Percentiles rank a stretch among this genome's conserved stretches.
phyloP scores from a whole-genome alignment of 331 rosid genomes.

The Cydonia oblonga region DNA sequence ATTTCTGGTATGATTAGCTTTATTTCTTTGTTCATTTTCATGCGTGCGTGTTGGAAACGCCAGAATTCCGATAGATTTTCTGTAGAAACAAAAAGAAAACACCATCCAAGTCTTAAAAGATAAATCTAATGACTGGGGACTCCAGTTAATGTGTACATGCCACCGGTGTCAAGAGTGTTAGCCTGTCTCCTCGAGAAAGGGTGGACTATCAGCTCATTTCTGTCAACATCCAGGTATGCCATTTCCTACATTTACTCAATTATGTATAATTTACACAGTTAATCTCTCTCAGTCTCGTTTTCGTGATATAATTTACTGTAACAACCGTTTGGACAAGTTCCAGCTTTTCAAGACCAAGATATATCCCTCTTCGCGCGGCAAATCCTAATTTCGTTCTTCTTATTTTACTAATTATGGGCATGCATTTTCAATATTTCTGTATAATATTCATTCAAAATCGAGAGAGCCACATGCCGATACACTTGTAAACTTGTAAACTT shows the following conservation, averaged over 20 bases:
- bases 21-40: neutral
- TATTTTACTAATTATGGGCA: neutral
- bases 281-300: neutral
- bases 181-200: slow-evolving; percentile 65
- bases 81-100: neutral
- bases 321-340: slow-evolving; percentile 84
- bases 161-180: slow-evolving; percentile 61
- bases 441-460: slow-evolving; percentile 30
- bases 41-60: neutral
- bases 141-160: slow-evolving; percentile 44
- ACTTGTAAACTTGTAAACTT: too few species aligned
- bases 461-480: neutral
- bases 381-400: too few species aligned
- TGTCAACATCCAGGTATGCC: slow-evolving; percentile 38
- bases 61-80: neutral
- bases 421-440: neutral
- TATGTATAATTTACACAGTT: too few species aligned
- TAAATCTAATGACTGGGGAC: slow-evolving; percentile 27
- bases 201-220: slow-evolving; percentile 47
- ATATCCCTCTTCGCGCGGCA: slow-evolving; percentile 47
- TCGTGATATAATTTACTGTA: neutral
- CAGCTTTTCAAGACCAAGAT: slow-evolving; percentile 57
- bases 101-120: neutral
- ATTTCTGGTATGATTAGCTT: neutral
- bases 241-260: too few species aligned